Percentiles rank a stretch among this genome's conserved stretches.
Evolutionary conservation across 192 early-diverging fungal genomes (phyloP).

Genomic region (Coemansia sp.): DNA sequence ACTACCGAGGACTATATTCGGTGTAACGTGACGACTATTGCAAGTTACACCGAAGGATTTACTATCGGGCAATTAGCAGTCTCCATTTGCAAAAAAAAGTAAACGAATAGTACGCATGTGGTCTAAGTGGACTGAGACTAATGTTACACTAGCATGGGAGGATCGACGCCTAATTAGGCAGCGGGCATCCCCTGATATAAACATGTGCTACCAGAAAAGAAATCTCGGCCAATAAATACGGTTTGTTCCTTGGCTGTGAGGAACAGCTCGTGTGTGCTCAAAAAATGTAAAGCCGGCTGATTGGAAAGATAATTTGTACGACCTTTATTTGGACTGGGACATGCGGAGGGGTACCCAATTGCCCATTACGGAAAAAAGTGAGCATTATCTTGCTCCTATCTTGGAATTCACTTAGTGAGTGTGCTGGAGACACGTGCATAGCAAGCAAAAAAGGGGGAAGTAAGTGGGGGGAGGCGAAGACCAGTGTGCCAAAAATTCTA

Average conservation of each 20-base stretch:
- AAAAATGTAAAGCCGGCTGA: neutral
- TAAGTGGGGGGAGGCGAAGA: neutral
- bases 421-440: neutral
- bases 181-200: neutral
- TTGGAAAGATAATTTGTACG: neutral
- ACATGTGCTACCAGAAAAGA: neutral
- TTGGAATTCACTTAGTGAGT: neutral
- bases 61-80: neutral
- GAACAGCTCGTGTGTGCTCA: neutral
- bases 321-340: neutral
- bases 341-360: neutral
- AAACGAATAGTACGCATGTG: neutral
- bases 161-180: constrained; percentile 1
- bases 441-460: neutral
- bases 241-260: neutral
- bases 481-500: neutral
- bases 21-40: constrained; percentile 2
- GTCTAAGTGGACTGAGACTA: neutral
- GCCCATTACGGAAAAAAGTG: neutral
- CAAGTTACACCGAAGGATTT: constrained; percentile 3
- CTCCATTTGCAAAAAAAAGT: neutral
- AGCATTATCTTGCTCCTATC: neutral
- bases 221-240: neutral
- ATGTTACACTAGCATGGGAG: neutral
- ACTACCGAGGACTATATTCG: neutral